These are phyloP conservation scores for Aspergillus intermedius DNA, from an alignment of 2,329 filamentous ascomycete species.

Conservation along the genomic window DNA sequence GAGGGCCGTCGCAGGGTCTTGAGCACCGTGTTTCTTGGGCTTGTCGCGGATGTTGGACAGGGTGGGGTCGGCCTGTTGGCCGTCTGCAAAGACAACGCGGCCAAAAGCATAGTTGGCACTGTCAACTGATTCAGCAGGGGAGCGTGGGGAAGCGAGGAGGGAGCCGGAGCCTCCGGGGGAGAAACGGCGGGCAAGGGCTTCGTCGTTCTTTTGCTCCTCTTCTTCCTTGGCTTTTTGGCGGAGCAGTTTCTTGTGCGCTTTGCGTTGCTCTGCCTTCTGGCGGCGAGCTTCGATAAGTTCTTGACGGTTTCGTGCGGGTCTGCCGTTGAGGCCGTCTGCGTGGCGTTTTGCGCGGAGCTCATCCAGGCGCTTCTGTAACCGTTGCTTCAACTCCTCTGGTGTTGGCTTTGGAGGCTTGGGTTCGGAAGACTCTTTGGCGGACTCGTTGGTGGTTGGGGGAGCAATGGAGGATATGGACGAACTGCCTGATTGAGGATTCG, in stretches of 20 bases:
- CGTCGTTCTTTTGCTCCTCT: slow-evolving; percentile 58
- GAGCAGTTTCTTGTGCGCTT: slow-evolving; percentile 81
- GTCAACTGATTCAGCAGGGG: slow-evolving; percentile 38
- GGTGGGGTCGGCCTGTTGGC: slow-evolving; percentile 68
- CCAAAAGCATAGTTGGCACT: slow-evolving; percentile 79
- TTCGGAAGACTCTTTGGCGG: slow-evolving; percentile 21
- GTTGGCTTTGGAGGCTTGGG: slow-evolving; percentile 62
- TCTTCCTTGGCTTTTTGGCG: slow-evolving; percentile 71
- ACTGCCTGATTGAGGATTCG: slow-evolving; percentile 45
- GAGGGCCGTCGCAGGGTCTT: slow-evolving; percentile 80
- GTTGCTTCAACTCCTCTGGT: slow-evolving; percentile 67
- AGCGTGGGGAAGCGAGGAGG: slow-evolving; percentile 49
- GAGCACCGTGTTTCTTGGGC: slow-evolving; percentile 72
- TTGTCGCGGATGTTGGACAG: slow-evolving; percentile 57
- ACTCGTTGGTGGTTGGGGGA: slow-evolving; percentile 33
- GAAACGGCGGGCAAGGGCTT: slow-evolving; percentile 50
- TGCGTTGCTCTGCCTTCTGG: slow-evolving; percentile 78
- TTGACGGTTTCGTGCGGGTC: slow-evolving; percentile 75
- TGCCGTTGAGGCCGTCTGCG: slow-evolving; percentile 75
- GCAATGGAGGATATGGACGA: slow-evolving; percentile 65
- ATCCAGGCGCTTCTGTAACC: slow-evolving; percentile 76
- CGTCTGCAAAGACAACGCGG: slow-evolving; percentile 83
- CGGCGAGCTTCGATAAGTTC: slow-evolving; percentile 87
- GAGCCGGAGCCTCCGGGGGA: slow-evolving; percentile 55
- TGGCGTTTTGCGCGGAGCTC: slow-evolving; percentile 79